These are phyloP conservation scores for Kodamaea lidongshanica DNA, from an alignment of 805 yeast species.

Conservation along the genomic window DNA sequence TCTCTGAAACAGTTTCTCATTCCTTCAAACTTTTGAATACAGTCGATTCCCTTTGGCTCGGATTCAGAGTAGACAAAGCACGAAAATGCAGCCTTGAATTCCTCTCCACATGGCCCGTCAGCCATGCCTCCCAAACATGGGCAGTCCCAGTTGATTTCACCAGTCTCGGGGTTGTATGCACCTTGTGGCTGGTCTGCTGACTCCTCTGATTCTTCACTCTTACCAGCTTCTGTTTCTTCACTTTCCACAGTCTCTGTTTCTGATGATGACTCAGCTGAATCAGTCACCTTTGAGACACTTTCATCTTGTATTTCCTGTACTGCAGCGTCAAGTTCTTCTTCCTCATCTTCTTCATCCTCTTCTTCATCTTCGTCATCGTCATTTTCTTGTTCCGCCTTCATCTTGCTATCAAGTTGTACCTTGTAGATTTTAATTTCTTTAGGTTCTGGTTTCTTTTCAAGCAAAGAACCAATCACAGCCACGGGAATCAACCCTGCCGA, in stretches of 20 bases:
- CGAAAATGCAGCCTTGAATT: constrained; percentile 87
- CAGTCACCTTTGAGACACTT: background rate
- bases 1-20: constrained; percentile 94
- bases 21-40: constrained; percentile 79
- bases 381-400: constrained; percentile 1
- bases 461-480: constrained; percentile 7
- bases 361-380: constrained; percentile 6
- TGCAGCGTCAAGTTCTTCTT: constrained; percentile 4
- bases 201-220: constrained; percentile 9
- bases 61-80: constrained; percentile 91
- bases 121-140: constrained; percentile 99
- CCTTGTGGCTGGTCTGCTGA: constrained; percentile 42
- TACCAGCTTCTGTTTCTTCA: constrained; percentile 5
- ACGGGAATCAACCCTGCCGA: constrained; percentile 13
- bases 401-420: constrained; percentile 4
- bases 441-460: constrained; percentile 7
- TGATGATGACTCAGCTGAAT: constrained; percentile 1
- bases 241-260: constrained; percentile 3
- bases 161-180: constrained; percentile 94
- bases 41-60: constrained; percentile 95
- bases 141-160: constrained; percentile 99
- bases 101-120: constrained; percentile 96
- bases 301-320: constrained; percentile 6
- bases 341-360: constrained; percentile 9
- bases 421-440: constrained; percentile 5